Percentiles rank a stretch among this genome's conserved stretches.
Conservation (phyloP, 768 basidiomycete genomes). For the Coprinopsis strossmayeri region DNA sequence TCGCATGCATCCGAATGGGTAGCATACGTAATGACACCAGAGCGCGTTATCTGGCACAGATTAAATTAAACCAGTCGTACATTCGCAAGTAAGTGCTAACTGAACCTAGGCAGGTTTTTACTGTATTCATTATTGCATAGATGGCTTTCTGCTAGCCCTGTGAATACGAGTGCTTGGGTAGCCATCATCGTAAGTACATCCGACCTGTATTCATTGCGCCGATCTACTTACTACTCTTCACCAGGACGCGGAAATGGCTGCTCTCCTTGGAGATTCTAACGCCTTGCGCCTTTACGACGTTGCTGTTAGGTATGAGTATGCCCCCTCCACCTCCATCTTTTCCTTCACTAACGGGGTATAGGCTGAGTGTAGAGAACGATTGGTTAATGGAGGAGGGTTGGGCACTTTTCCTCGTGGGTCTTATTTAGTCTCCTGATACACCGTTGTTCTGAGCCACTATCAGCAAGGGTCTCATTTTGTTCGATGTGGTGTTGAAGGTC, state of each 20-base stretch:
- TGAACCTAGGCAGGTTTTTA: neutral
- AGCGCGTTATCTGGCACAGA: conserved; percentile 44
- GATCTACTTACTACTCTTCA: neutral
- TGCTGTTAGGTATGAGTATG: conserved; percentile 45
- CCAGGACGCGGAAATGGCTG: conserved; percentile 68
- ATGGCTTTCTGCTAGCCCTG: conserved; percentile 65
- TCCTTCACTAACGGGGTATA: conserved; percentile 16
- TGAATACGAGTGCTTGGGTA: conserved; percentile 64
- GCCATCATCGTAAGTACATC: conserved; percentile 49
- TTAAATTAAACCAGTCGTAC: conserved; percentile 53
- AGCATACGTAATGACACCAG: conserved; percentile 27
- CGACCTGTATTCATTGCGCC: neutral
- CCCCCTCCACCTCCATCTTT: too few relatives aligned
- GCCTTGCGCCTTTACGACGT: conserved; percentile 64
- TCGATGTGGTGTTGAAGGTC: conserved; percentile 54
- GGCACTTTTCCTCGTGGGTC: conserved; percentile 52
- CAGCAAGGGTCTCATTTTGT: conserved; percentile 71
- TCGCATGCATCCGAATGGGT: conserved; percentile 49
- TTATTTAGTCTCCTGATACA: neutral
- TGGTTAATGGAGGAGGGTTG: conserved; percentile 72
- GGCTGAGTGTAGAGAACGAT: conserved; percentile 58
- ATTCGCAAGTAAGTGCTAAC: conserved; percentile 44
- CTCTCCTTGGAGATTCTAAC: conserved; percentile 45
- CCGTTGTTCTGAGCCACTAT: conserved; percentile 4
- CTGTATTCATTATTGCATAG: conserved; percentile 22